phyloP scores from a whole-genome alignment of 345 rosid genomes.

The Boechera divaricarpa region DNA sequence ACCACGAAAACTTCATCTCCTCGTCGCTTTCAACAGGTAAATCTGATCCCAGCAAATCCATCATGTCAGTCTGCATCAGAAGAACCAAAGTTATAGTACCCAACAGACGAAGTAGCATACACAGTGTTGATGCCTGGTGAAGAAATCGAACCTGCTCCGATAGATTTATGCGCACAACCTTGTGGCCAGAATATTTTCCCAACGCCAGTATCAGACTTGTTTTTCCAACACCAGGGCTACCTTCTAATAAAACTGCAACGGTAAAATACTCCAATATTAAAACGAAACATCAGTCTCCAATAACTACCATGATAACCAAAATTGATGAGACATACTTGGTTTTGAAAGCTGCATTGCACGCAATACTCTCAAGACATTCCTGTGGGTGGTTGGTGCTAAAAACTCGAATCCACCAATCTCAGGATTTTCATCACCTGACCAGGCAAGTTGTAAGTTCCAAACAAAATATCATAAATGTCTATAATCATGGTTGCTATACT shows the following conservation, averaged over 20 bases:
- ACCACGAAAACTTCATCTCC: slow-evolving; percentile 96
- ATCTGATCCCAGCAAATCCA: slow-evolving; percentile 98
- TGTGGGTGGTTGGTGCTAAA: slow-evolving; percentile 82
- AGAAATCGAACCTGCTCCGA: slow-evolving; percentile 83
- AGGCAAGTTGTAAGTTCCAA: slow-evolving; percentile 18
- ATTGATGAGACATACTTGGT: slow-evolving; percentile 60
- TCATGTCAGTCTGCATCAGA: slow-evolving; percentile 87
- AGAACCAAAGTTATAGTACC: slow-evolving; percentile 33
- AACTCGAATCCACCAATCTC: slow-evolving; percentile 80
- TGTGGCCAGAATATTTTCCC: slow-evolving; percentile 94
- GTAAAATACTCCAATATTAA: slow-evolving; percentile 24
- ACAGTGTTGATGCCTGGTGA: slow-evolving; percentile 19
- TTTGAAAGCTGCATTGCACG: slow-evolving; percentile 95
- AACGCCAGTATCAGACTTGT: slow-evolving; percentile 88
- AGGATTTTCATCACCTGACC: slow-evolving; percentile 54
- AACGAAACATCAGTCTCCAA: slow-evolving; percentile 28
- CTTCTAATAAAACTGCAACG: slow-evolving; percentile 79
- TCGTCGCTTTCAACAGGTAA: slow-evolving; percentile 85
- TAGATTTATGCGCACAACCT: slow-evolving; percentile 91
- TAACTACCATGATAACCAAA: slow-evolving; percentile 23
- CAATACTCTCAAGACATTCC: slow-evolving; percentile 83
- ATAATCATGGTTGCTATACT: slow-evolving; percentile 18
- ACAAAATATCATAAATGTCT: slow-evolving; percentile 20
- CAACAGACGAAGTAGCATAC: slow-evolving; percentile 5
- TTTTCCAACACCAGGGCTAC: slow-evolving; percentile 99